Conservation (phyloP, 2,329 filamentous ascomycete genomes). For the Arthrobotrys sinensis region DNA sequence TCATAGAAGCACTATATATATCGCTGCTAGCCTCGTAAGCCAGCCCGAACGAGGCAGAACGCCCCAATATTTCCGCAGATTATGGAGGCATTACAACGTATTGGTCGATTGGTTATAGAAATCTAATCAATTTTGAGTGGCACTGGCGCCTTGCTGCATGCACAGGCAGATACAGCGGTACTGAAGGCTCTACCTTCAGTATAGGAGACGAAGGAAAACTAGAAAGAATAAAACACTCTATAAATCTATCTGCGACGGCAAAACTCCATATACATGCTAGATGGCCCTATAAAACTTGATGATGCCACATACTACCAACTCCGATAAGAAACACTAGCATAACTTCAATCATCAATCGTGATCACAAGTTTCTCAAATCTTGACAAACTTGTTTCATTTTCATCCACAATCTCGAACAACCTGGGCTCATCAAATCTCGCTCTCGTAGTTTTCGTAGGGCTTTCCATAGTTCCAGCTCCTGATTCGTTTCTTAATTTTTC, state of each 20-base stretch:
- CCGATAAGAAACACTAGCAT: background rate
- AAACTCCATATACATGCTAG: constrained; percentile 21
- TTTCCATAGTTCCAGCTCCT: background rate
- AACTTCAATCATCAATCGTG: constrained; percentile 45
- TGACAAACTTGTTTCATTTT: constrained; percentile 1
- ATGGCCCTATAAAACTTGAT: background rate
- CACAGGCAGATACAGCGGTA: no score
- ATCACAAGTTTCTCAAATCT: constrained; percentile 50
- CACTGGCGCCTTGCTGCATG: no score
- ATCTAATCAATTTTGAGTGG: no score
- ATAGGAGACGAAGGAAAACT: no score
- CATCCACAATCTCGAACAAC: background rate
- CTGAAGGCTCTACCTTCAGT: no score
- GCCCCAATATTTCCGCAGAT: no score
- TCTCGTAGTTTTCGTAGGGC: constrained; percentile 19
- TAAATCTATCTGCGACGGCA: background rate
- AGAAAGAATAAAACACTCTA: no score
- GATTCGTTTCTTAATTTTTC: constrained; percentile 21
- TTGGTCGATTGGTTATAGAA: no score
- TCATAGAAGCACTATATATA: no score
- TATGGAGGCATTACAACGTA: no score
- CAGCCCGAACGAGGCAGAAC: no score
- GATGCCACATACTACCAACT: background rate
- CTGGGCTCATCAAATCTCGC: background rate
- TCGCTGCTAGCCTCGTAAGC: no score